Evolutionary conservation across 2,329 filamentous ascomycete species (phyloP), one percentile per base, ranked within the genome.

Genomic region (Colletotrichum destructivum): DNA sequence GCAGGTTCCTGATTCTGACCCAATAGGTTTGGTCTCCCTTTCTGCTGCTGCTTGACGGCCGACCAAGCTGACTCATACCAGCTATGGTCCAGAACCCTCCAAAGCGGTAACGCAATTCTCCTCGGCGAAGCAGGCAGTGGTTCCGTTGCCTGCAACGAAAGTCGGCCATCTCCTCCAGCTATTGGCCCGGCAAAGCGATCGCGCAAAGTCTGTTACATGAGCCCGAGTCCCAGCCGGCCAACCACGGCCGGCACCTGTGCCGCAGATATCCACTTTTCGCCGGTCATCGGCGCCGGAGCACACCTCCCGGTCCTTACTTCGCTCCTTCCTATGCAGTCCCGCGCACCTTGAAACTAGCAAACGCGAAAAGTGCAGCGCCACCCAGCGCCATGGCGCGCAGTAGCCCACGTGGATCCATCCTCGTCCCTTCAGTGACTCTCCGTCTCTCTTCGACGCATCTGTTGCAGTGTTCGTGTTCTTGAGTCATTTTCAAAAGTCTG

Each of bases 211-310:
- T n/a, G 42, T n/a, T 56, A 23, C 18, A 44, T 54, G 61, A 62
- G 35, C 26, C 68, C 42, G 23, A 42, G 8, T 18, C n/a, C n/a
- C 16, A 15, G 35, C 57, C 64, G 51, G 64, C 56, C 69, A 71
- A 68, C 64, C 63, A 68, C 46, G 18, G 31, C 66, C 40, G 60
- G 35, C 49, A 59, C 21, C n/a, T 44, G 62, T 15, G 8, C 15
- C n/a, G 46, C 46, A 15, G 7, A 4, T 40, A 31, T 31, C 60
- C 60, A 52, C 60, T 62, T 52, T 62, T 46, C 63, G 69, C 69
- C 69, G 64, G 69, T 71, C 57, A 68, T 71, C 69, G 57, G 69
- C 69, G 69, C 69, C 64, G 64, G 57, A 55, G 47, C 21, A 56
- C 12, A 55, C 31, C 4, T 12, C 31, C 52, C 15, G 18, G 35